phyloP scores from a whole-genome alignment of 768 basidiomycete genomes.

The Suillus hirtellus region DNA sequence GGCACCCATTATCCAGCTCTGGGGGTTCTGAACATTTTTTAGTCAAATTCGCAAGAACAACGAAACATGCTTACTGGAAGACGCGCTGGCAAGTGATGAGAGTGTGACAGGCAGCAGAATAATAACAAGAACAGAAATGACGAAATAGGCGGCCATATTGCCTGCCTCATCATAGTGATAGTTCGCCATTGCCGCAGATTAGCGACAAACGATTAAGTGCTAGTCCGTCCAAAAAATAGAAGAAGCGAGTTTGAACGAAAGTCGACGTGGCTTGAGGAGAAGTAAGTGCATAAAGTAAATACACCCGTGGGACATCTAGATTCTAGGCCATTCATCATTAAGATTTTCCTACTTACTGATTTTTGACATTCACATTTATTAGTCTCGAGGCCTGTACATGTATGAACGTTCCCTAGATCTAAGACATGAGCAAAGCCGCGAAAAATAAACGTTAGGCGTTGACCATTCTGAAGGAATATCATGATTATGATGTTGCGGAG shows the following conservation, averaged over 20 bases:
- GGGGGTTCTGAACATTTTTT: conserved; percentile 32
- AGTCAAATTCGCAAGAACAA: conserved; percentile 10
- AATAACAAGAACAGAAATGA: conserved; percentile 86
- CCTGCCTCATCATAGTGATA: conserved; percentile 88
- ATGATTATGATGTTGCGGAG: neutral
- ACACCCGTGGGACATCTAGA: conserved; percentile 12
- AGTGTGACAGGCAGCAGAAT: conserved; percentile 79
- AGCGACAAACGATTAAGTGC: neutral
- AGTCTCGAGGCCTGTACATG: too few relatives aligned
- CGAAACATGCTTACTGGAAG: conserved; percentile 43
- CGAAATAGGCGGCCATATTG: conserved; percentile 86
- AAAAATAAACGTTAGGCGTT: too few relatives aligned
- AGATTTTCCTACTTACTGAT: too few relatives aligned
- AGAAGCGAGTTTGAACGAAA: conserved; percentile 11
- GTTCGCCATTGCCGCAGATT: conserved; percentile 57
- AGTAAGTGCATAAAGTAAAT: neutral
- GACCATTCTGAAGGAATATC: too few relatives aligned
- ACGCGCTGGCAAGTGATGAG: conserved; percentile 39
- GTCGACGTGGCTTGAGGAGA: conserved; percentile 15
- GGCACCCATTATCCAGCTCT: conserved; percentile 49
- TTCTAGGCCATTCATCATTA: neutral
- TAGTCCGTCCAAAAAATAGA: neutral
- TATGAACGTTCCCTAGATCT: neutral
- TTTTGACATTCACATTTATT: neutral
- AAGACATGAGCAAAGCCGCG: neutral